These are phyloP conservation scores for Talaromyces piceae DNA, from an alignment of 2,329 filamentous ascomycete genomes.

Conservation along the genomic window DNA sequence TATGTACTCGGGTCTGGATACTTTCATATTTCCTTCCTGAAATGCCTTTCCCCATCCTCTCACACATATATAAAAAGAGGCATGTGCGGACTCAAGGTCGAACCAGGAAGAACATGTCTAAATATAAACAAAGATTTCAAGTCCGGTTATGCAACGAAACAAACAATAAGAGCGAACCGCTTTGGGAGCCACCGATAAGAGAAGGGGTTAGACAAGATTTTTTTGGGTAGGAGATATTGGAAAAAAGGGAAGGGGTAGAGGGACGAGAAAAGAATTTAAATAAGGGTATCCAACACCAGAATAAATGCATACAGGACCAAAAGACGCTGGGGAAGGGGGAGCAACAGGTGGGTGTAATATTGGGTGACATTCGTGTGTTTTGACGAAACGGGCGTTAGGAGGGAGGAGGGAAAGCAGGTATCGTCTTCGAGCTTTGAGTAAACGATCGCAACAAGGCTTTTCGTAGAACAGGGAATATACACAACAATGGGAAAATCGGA, in stretches of 20 bases:
- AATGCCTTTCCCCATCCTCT: too few relatives aligned
- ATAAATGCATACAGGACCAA: slow-evolving; percentile 8
- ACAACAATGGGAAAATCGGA: not conserved
- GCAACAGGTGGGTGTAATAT: too few relatives aligned
- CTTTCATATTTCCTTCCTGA: not conserved
- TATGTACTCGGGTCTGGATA: not conserved
- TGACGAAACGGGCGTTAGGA: not conserved
- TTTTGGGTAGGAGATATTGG: not conserved
- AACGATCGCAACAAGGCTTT: not conserved
- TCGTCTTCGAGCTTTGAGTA: not conserved
- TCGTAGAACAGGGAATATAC: not conserved
- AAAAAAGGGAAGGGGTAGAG: slow-evolving; percentile 17
- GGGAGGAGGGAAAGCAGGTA: not conserved
- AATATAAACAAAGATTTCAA: too few relatives aligned
- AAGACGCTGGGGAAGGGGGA: slow-evolving; percentile 11
- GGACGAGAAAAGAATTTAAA: slow-evolving; percentile 21
- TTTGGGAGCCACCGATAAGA: not conserved
- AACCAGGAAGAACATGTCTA: too few relatives aligned
- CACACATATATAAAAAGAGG: not conserved
- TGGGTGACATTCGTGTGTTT: not conserved
- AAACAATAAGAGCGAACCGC: not conserved
- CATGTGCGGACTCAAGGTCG: not conserved
- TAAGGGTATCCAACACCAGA: slow-evolving; percentile 14
- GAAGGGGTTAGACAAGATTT: not conserved
- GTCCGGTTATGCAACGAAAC: not conserved